These are phyloP conservation scores for Smithsoniella earleae DNA, from an alignment of 163 green algal genomes.

Conservation along the genomic window DNA sequence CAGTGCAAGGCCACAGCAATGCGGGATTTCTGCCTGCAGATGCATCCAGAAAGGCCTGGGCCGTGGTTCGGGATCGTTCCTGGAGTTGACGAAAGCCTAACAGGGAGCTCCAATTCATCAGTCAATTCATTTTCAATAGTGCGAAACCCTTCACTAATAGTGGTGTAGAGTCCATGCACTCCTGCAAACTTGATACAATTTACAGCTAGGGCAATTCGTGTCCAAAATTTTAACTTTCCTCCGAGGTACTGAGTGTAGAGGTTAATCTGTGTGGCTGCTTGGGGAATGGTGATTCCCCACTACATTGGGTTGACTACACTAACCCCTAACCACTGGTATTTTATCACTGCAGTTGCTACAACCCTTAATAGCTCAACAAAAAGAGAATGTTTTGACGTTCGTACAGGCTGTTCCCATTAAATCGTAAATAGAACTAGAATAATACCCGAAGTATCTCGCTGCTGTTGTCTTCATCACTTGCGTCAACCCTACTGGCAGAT, in stretches of 20 bases:
- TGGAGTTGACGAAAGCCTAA: constrained; percentile 48
- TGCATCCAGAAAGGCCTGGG: background rate
- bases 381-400: no score
- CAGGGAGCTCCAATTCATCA: constrained; percentile 8
- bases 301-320: no score
- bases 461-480: no score
- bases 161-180: background rate
- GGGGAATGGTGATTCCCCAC: no score
- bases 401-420: no score
- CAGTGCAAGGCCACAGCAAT: background rate
- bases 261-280: no score
- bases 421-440: background rate
- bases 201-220: background rate
- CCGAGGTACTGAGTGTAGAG: background rate
- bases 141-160: background rate
- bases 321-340: no score
- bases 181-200: no score
- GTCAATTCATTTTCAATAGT: background rate
- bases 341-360: no score
- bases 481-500: no score
- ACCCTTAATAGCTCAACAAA: no score
- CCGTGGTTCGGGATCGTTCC: constrained; percentile 42
- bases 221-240: background rate
- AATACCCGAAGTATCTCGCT: background rate
- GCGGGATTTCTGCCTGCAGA: background rate